Base-by-base conservation (phyloP, 176 grass and related monocot genomes). In the Olyra latifolia region DNA sequence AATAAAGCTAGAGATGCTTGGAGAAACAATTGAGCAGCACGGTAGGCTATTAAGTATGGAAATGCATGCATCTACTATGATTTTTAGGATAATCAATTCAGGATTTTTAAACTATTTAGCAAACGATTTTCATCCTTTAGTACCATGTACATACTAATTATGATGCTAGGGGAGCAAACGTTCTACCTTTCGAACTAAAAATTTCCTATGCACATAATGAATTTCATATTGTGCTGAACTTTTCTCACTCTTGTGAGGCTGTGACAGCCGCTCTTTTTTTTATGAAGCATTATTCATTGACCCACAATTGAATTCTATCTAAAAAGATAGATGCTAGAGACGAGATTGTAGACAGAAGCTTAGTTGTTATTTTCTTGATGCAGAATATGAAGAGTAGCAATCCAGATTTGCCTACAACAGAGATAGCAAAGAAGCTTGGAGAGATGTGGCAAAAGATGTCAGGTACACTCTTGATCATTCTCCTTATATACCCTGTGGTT, bases 401-500 rank as follows among this genome's bases (percentile, higher is more conserved):
- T 65, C 90, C 93, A 23, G 91, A 91, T 78, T 85, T 97, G 72
- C 32, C 90, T 57, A 81, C 91, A 62, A 91, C 90, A 4, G 93
- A 91, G 27, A 85, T 97, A 59, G 88, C 85, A 39, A 93, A 87
- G 71, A 92, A 92, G 74, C 93, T 97, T 61, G 91, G 93, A 71
- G 93, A 97, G 68, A 87, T 84, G 68, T 97, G 93, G 93, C 89
- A 97, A 60, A 91, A 97, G 78, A 86, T 97, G 93, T 82, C 93
- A 91, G 75, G 93, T 97, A 93, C 68, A 25, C 68, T 91, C 55
- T 77, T 61, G 17, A 75, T 14, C 80, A 53, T 60, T 65, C 77
- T 75, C 35, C 12, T 63, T 79, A 69, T 88, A 55, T 80, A 39
- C 8, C 4, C 32, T n/a, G n/a, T n/a, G n/a, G n/a, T n/a, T n/a